Evolutionary conservation across 352 stramenopile species (phyloP), one percentile per base, ranked within the genome.

Genomic region (Globisporangium parvum): DNA sequence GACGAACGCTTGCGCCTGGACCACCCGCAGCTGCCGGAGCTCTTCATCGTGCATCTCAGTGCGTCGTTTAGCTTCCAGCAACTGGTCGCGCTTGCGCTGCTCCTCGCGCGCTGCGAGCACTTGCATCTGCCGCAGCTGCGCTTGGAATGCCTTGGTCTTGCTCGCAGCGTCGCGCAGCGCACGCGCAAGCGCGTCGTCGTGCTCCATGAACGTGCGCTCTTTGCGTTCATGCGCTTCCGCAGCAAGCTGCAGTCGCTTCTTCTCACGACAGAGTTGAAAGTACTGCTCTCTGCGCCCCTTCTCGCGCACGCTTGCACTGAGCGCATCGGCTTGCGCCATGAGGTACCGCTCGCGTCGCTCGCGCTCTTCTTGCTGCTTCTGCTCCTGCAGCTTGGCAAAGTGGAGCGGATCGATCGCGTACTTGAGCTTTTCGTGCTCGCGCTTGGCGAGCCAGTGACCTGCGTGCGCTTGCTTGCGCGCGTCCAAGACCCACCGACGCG

Each of bases 1-100:
- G 8, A 60, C 46, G 15, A 71, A 50, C 10, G 72, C 45, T 15
- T 70, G 56, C n/a, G 63, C 54, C 40, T 76, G 66, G 9, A 72
- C 53, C 23, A 80, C 41, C 12, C 80, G 72, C 6, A 62, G 70
- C 40, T 88, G 75, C 4, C 48, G 53, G 26, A 73, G 73, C 54
- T 91, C 80, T 65, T 91, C 80, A 23, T 88, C 74, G 37, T 78
- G 70, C 77, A 91, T 87, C 11, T 71, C 46, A 39, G 71, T 77
- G 0, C 80, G 73, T 18, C 69, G 70, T n/a, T 62, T 67, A 0
- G 80, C 80, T 59, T 91, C 80, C 21, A 66, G 47, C 0, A 88
- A 46, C 10, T 59, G 68, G 17, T 77, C 57, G 6, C 65, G 55
- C 41, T 75, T 59, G 28, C 73, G 77, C 21, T 46, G 56, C 0